Conservation (phyloP, 495 filamentous ascomycete genomes). For the Bathelium albidoporum region DNA sequence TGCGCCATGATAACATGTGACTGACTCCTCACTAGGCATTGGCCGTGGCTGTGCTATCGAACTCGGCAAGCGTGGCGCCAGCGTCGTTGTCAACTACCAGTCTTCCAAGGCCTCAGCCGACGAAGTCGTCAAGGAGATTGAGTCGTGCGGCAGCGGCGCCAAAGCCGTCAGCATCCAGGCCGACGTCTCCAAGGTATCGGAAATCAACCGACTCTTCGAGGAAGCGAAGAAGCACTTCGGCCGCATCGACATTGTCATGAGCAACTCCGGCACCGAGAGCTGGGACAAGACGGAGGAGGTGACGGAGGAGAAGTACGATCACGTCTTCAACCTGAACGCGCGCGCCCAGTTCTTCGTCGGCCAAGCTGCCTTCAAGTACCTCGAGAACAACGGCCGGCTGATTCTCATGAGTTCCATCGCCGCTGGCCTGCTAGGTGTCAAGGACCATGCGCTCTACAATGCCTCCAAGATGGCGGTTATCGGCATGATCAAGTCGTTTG, state of each 20-base stretch:
- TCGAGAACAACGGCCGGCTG: constrained; percentile 56
- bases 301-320: constrained; percentile 64
- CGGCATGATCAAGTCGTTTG: constrained; percentile 65
- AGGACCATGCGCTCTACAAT: constrained; percentile 65
- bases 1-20: not conserved
- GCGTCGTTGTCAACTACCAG: constrained; percentile 70
- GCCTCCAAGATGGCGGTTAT: constrained; percentile 69
- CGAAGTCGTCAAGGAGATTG: constrained; percentile 52
- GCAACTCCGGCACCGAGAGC: constrained; percentile 55
- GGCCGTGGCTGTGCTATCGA: constrained; percentile 67
- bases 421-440: constrained; percentile 47
- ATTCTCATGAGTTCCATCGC: constrained; percentile 53
- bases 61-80: constrained; percentile 60
- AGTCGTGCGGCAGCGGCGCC: constrained; percentile 48
- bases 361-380: constrained; percentile 61
- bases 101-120: constrained; percentile 51
- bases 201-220: constrained; percentile 53
- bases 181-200: constrained; percentile 56
- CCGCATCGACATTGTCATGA: constrained; percentile 65
- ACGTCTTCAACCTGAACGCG: constrained; percentile 66
- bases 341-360: constrained; percentile 78
- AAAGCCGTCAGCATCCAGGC: constrained; percentile 55
- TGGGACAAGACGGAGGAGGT: constrained; percentile 57
- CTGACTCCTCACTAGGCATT: constrained; percentile 32
- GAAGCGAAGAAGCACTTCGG: constrained; percentile 58